Conservation (phyloP, 441 rosid species). For the Populus hybrid region DNA sequence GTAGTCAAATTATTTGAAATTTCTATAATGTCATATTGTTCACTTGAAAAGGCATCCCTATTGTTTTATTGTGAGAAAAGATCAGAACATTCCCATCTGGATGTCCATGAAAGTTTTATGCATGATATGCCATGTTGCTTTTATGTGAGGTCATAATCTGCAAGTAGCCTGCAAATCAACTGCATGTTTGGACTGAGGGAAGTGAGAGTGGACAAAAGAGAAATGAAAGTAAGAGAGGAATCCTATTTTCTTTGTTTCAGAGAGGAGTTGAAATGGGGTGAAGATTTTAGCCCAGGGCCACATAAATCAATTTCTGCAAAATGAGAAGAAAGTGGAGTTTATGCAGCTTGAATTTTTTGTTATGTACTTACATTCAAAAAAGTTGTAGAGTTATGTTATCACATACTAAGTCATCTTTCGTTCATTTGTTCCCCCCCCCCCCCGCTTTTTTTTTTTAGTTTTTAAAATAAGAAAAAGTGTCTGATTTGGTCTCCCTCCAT, state of each 20-base stretch:
- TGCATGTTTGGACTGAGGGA: neutral
- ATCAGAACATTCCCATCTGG: neutral
- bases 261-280: neutral
- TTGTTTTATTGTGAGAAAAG: neutral
- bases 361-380: neutral
- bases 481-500: neutral
- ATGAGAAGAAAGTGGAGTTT: neutral
- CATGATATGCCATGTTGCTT: neutral
- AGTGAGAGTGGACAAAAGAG: neutral
- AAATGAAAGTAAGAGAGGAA: neutral
- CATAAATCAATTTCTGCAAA: neutral
- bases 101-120: neutral
- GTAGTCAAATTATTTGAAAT: neutral
- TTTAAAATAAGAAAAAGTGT: no score
- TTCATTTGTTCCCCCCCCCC: neutral
- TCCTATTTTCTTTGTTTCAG: neutral
- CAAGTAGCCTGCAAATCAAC: neutral
- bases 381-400: neutral
- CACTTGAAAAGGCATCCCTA: neutral
- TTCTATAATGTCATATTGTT: conserved; percentile 5
- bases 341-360: neutral
- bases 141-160: neutral
- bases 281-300: neutral
- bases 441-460: no score
- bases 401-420: neutral